phyloP scores from a whole-genome alignment of 164 flowering plant genomes.

The Cinnamomum chago region DNA sequence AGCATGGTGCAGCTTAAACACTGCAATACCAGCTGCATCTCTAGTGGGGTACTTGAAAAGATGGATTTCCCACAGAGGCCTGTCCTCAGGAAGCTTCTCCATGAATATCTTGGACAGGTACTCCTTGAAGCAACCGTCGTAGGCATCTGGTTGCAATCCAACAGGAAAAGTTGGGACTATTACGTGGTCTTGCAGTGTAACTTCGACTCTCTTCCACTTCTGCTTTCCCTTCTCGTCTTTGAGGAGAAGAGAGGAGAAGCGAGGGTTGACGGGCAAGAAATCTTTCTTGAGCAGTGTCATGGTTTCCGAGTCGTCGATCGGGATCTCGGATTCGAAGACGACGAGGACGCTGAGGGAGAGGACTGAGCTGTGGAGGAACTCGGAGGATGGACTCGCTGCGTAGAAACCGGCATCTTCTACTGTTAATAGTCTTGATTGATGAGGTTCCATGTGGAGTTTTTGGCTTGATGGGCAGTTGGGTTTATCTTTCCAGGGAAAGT shows the following conservation, averaged over 20 bases:
- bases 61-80: constrained; percentile 63
- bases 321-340: constrained; percentile 6
- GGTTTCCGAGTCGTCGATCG: constrained; percentile 6
- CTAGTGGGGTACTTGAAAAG: constrained; percentile 51
- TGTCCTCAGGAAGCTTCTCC: constrained; percentile 31
- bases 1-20: constrained; percentile 65
- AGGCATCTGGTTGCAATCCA: constrained; percentile 25
- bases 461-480: background rate
- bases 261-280: constrained; percentile 10
- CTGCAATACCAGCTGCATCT: constrained; percentile 34
- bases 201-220: constrained; percentile 54
- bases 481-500: background rate
- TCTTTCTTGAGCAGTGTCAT: background rate
- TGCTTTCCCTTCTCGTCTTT: constrained; percentile 31
- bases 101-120: constrained; percentile 37
- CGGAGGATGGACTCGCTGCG: constrained; percentile 9
- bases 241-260: constrained; percentile 19
- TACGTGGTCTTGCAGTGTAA: constrained; percentile 45
- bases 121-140: constrained; percentile 29
- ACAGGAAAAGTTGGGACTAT: constrained; percentile 30
- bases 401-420: background rate
- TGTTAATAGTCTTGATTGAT: background rate
- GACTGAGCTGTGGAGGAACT: constrained; percentile 5
- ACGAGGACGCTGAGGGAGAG: constrained; percentile 10
- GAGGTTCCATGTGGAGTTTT: background rate